A percentile compares a stretch with the other conserved stretches of the same genome.
These are phyloP conservation scores for Limnanthes douglasii DNA, from an alignment of 345 rosid genomes.

Conservation along the genomic window DNA sequence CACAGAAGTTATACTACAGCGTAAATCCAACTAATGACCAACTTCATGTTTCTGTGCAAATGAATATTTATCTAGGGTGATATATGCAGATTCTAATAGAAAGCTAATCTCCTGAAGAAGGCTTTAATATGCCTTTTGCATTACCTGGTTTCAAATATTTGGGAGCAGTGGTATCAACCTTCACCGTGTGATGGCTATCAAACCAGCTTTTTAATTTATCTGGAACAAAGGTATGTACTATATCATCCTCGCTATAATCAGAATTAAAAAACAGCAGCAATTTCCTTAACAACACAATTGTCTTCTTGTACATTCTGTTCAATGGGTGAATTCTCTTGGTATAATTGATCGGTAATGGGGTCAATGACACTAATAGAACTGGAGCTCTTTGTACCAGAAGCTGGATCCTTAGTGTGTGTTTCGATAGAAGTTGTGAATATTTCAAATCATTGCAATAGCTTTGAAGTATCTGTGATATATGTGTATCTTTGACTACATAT, in stretches of 20 bases:
- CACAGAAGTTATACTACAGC: constrained; percentile 18
- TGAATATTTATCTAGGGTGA: constrained; percentile 35
- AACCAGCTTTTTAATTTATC: too few relatives aligned
- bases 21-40: constrained; percentile 17
- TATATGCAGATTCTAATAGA: constrained; percentile 48
- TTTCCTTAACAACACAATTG: too few relatives aligned
- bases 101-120: constrained; percentile 34
- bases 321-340: constrained; percentile 10
- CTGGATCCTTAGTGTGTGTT: constrained; percentile 6
- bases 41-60: constrained; percentile 14
- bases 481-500: constrained; percentile 35
- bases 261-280: too few relatives aligned
- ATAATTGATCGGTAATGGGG: too few relatives aligned
- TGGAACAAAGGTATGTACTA: too few relatives aligned
- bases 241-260: too few relatives aligned
- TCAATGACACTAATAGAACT: too few relatives aligned
- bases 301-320: constrained; percentile 5
- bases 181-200: too few relatives aligned
- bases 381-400: too few relatives aligned
- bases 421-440: constrained; percentile 3
- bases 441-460: constrained; percentile 7
- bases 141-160: too few relatives aligned
- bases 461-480: too few relatives aligned
- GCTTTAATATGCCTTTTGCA: constrained; percentile 11
- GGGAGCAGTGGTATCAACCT: too few relatives aligned